Conservation (phyloP, 2,329 filamentous ascomycete genomes). For the Phaeosphaeriaceae sp. region DNA sequence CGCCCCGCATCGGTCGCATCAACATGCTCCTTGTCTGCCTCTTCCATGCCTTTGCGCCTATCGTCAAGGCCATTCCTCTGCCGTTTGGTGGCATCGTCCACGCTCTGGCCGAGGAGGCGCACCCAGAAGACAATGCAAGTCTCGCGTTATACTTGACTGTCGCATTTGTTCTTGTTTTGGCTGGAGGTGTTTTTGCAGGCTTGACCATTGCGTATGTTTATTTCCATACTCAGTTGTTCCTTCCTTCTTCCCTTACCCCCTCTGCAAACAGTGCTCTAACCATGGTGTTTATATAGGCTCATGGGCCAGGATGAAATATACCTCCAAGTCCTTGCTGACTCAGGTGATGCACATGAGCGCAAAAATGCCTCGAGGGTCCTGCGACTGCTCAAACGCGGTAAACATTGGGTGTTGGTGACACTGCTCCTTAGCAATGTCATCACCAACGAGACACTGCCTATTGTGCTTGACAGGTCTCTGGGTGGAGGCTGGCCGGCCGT, state of each 20-base stretch:
- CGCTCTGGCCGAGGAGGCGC: conserved; percentile 35
- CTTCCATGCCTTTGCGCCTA: conserved; percentile 40
- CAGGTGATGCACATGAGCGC: conserved; percentile 82
- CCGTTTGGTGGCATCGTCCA: conserved; percentile 28
- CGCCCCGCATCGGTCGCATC: conserved; percentile 27
- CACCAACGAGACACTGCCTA: conserved; percentile 90
- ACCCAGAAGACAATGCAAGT: conserved; percentile 62
- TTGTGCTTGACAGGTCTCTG: conserved; percentile 90
- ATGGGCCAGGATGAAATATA: conserved; percentile 93
- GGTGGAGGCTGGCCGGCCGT: conserved; percentile 95
- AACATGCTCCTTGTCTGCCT: conserved; percentile 37
- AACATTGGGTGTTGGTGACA: conserved; percentile 98
- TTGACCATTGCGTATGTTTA: conserved; percentile 76
- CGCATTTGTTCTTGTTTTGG: conserved; percentile 80
- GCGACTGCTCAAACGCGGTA: conserved; percentile 80
- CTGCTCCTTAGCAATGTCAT: conserved; percentile 95
- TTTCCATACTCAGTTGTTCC: too few species aligned
- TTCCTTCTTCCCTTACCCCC: too few species aligned
- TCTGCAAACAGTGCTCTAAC: conserved; percentile 25
- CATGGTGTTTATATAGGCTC: conserved; percentile 47
- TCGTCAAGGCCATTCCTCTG: conserved; percentile 44
- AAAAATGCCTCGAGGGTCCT: conserved; percentile 85
- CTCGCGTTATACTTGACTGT: conserved; percentile 83
- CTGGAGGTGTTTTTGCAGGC: conserved; percentile 92
- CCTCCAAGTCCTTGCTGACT: conserved; percentile 89